Conservation (phyloP, 2,329 filamentous ascomycete species). For the Thielaviopsis musarum region DNA sequence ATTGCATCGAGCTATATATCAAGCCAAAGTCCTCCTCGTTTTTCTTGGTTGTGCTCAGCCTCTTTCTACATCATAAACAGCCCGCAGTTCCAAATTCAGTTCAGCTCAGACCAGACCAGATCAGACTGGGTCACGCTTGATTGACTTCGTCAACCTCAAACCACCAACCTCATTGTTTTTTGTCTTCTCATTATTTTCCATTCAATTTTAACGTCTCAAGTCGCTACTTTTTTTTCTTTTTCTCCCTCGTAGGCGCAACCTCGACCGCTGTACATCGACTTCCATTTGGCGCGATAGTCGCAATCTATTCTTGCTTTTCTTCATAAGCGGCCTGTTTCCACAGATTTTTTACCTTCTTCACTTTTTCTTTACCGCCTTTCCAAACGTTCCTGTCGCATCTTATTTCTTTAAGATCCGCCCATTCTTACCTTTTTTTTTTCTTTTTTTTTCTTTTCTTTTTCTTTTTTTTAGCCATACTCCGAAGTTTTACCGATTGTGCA, state of each 20-base stretch:
- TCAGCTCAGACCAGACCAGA: not conserved
- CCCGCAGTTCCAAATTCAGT: not conserved
- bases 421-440: not conserved
- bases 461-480: not conserved
- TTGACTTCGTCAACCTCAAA: not conserved
- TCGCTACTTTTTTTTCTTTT: not conserved
- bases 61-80: not conserved
- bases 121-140: not conserved
- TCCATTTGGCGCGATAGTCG: no score
- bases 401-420: no score
- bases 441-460: not conserved
- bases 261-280: no score
- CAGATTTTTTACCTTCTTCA: no score
- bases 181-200: not conserved
- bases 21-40: not conserved
- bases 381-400: no score
- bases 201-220: not conserved
- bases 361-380: no score
- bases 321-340: no score
- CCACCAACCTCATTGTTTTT: not conserved
- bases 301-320: no score
- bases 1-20: not conserved
- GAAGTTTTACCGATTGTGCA: conserved; percentile 3
- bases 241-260: not conserved
- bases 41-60: not conserved